These are phyloP conservation scores for Hypoxylon sp. DNA, from an alignment of 2,329 filamentous ascomycete species.

Conservation along the genomic window DNA sequence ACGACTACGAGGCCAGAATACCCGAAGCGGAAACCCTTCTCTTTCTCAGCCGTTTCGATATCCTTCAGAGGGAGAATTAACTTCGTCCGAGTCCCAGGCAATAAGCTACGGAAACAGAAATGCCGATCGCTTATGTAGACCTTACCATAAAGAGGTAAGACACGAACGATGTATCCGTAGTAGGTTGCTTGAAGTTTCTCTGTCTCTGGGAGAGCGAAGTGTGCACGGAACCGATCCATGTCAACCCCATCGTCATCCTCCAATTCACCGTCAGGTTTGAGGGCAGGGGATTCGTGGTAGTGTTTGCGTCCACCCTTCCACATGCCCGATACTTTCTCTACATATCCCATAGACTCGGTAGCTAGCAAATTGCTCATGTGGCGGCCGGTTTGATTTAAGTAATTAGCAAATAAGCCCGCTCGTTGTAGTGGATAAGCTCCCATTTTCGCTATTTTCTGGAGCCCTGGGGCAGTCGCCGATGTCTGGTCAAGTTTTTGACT, in stretches of 20 bases:
- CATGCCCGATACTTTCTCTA: constrained; percentile 97
- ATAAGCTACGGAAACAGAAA: constrained; percentile 92
- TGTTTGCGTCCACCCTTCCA: constrained; percentile 93
- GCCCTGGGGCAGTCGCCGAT: constrained; percentile 58
- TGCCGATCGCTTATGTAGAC: constrained; percentile 91
- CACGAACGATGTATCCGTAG: constrained; percentile 91
- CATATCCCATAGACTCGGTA: constrained; percentile 94
- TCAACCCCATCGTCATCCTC: constrained; percentile 70
- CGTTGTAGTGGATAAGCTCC: constrained; percentile 86
- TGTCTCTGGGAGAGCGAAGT: constrained; percentile 88
- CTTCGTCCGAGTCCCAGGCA: constrained; percentile 92
- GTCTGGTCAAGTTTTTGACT: constrained; percentile 50
- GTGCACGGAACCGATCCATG: constrained; percentile 86
- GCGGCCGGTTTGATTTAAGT: constrained; percentile 82
- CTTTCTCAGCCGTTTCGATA: constrained; percentile 93
- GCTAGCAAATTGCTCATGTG: constrained; percentile 86
- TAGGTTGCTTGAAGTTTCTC: constrained; percentile 91
- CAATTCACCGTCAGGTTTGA: constrained; percentile 68
- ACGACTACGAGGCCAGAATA: constrained; percentile 94
- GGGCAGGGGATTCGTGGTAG: constrained; percentile 76
- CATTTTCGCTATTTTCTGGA: constrained; percentile 70
- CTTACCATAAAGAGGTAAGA: constrained; percentile 94
- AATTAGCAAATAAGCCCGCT: constrained; percentile 86
- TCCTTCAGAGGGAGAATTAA: constrained; percentile 91
- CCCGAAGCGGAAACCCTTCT: constrained; percentile 93